Evolutionary conservation across 352 stramenopile genomes (phyloP).

Genomic region (Phytopythium oedochilum): DNA sequence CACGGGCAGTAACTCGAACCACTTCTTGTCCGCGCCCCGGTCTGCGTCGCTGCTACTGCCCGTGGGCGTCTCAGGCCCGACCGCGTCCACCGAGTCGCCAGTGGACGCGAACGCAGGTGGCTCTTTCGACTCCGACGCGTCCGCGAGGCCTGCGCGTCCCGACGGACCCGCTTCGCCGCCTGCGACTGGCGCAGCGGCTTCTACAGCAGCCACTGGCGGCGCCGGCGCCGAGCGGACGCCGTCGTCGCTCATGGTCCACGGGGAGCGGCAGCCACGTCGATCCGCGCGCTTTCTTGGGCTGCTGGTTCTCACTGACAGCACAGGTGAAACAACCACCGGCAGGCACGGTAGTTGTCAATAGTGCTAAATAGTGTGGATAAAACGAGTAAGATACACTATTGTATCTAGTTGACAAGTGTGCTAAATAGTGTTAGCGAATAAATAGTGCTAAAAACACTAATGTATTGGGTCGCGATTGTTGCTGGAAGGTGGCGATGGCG

Average conservation of each 20-base stretch:
- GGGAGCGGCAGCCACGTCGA: background rate
- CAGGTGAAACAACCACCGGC: too few relatives aligned
- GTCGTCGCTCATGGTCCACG: slow-evolving; percentile 2
- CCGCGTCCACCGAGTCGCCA: background rate
- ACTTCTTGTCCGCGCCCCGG: slow-evolving; percentile 7
- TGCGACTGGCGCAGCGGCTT: background rate
- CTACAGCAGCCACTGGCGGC: background rate
- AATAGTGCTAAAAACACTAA: too few relatives aligned
- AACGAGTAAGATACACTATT: too few relatives aligned
- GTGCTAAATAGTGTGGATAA: too few relatives aligned
- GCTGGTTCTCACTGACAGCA: too few relatives aligned
- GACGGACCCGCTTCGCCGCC: slow-evolving; percentile 5
- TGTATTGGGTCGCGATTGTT: too few relatives aligned
- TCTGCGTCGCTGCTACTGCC: background rate
- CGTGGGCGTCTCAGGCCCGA: background rate
- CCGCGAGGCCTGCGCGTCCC: background rate
- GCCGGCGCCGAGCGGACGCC: background rate
- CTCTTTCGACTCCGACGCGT: background rate
- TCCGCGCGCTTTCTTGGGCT: too few relatives aligned
- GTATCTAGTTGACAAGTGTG: too few relatives aligned
- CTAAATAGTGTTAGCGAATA: too few relatives aligned
- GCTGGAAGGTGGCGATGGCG: too few relatives aligned
- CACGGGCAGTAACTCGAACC: slow-evolving; percentile 25
- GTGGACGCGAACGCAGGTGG: background rate
- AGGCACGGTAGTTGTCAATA: too few relatives aligned